phyloP scores from a whole-genome alignment of 2,329 filamentous ascomycete genomes.

The Xylaria multiplex region DNA sequence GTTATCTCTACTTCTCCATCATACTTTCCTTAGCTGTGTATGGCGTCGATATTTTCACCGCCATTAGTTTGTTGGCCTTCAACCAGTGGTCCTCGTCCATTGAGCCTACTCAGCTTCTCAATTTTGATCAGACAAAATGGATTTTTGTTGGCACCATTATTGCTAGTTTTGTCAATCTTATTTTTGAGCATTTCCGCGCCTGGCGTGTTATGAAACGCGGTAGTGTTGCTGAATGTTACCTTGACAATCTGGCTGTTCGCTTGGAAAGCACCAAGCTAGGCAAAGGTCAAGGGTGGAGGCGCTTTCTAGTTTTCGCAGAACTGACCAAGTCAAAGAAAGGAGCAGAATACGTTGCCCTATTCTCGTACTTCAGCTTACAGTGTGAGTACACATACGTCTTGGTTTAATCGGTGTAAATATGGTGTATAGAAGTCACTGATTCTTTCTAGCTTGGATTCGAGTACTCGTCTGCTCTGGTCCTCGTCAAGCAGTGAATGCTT shows the following conservation, averaged over 20 bases:
- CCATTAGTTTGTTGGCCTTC: slow-evolving; percentile 88
- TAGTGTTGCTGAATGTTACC: slow-evolving; percentile 89
- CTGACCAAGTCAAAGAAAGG: slow-evolving; percentile 92
- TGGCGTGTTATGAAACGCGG: slow-evolving; percentile 82
- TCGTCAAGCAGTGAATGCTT: slow-evolving; percentile 87
- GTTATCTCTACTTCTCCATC: slow-evolving; percentile 83
- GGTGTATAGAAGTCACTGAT: slow-evolving; percentile 36
- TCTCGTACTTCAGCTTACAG: slow-evolving; percentile 84
- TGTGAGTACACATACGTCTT: slow-evolving; percentile 54
- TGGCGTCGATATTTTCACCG: slow-evolving; percentile 90
- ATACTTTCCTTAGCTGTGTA: slow-evolving; percentile 85
- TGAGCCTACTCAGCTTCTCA: slow-evolving; percentile 73
- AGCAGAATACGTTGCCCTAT: slow-evolving; percentile 87
- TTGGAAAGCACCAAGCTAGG: slow-evolving; percentile 84
- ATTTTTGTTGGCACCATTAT: slow-evolving; percentile 95
- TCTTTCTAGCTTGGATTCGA: slow-evolving; percentile 77
- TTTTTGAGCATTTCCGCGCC: slow-evolving; percentile 82
- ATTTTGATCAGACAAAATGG: slow-evolving; percentile 86
- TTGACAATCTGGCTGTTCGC: slow-evolving; percentile 86
- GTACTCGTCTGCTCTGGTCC: slow-evolving; percentile 91
- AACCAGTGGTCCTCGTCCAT: slow-evolving; percentile 89
- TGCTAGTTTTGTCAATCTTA: slow-evolving; percentile 83
- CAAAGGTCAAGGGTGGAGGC: slow-evolving; percentile 80
- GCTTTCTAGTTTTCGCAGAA: slow-evolving; percentile 92
- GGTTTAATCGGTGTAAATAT: background rate